Evolutionary conservation across 2,329 filamentous ascomycete genomes (phyloP), one percentile per base, ranked within the genome.

Genomic region (Colletotrichum camelliae): DNA sequence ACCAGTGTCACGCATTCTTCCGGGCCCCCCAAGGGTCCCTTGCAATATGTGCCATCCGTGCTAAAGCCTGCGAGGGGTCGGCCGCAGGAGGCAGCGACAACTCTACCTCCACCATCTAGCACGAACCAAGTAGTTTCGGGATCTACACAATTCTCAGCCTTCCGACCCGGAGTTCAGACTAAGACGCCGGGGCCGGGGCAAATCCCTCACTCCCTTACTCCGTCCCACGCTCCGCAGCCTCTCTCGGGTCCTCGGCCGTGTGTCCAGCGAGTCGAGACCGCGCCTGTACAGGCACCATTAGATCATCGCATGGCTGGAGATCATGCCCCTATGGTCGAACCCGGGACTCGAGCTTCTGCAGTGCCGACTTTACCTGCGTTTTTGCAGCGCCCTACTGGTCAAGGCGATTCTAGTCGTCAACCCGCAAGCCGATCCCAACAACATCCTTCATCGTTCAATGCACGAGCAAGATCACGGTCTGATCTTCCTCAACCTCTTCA

Each of bases 1-100:
- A 12, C 13, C 4, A 4, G 27, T 18, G 24, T 16, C 24, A 27
- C 5, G 33, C n/a, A 15, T 5, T 7, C 58, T 7, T 21, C 33
- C 3, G 29, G 33, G 12, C 16, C 15, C 3, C 4, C 48, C 7
- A 35, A 62, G 5, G 62, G 10, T 9, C 37, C 27, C 52, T 79
- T 24, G 33, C 75, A 27, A 33, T 79, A 81, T 37, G 72, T 81
- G 3, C 82, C 81, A 1, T 82, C 83, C 0, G 79, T 83, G 18
- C 77, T 84, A 10, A 80, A 81, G 58, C 81, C 82, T 16, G 82
- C 80, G 4, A 79, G 78, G 9, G 81, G 79, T 1, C 80, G 72
- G 15, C 70, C 48, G 3, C 67, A 52, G 12, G 69, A 62, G 8
- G 7, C 57, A 60, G 5, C 57, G 29, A 7, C 2, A 18, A 60